phyloP scores from a whole-genome alignment of 768 basidiomycete genomes.

The Amanita pseudoporphyria region DNA sequence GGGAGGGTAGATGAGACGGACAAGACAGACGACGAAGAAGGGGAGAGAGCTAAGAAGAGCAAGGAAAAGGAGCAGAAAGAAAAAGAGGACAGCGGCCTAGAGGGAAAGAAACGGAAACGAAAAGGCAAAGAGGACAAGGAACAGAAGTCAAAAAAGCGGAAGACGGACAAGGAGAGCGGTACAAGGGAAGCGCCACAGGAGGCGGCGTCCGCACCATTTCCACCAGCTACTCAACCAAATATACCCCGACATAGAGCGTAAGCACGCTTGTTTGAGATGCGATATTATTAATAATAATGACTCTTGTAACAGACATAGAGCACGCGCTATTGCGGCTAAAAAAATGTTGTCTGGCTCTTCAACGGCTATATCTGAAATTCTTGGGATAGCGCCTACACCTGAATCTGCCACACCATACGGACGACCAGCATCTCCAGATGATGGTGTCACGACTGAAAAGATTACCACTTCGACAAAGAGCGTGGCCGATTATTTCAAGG shows the following conservation, averaged over 20 bases:
- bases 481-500: slow-evolving; percentile 84
- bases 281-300: slow-evolving; percentile 4
- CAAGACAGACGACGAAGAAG: slow-evolving; percentile 22
- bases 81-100: background rate
- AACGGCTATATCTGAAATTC: slow-evolving; percentile 79
- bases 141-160: slow-evolving; percentile 17
- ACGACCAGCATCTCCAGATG: slow-evolving; percentile 28
- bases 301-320: slow-evolving; percentile 52
- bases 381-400: slow-evolving; percentile 54
- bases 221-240: slow-evolving; percentile 9
- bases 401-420: slow-evolving; percentile 21
- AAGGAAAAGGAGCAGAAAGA: slow-evolving; percentile 16
- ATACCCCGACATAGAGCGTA: slow-evolving; percentile 39
- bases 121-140: slow-evolving; percentile 12
- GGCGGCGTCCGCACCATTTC: slow-evolving; percentile 6
- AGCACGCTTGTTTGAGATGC: slow-evolving; percentile 11
- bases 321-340: slow-evolving; percentile 74
- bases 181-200: no score
- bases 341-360: slow-evolving; percentile 64
- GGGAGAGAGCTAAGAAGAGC: slow-evolving; percentile 19
- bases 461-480: slow-evolving; percentile 67
- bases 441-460: slow-evolving; percentile 31
- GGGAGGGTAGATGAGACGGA: slow-evolving; percentile 11
- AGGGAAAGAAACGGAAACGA: background rate
- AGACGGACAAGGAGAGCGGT: slow-evolving; percentile 10